phyloP scores from a whole-genome alignment of 768 basidiomycete species.

The Calvatia gigantea region DNA sequence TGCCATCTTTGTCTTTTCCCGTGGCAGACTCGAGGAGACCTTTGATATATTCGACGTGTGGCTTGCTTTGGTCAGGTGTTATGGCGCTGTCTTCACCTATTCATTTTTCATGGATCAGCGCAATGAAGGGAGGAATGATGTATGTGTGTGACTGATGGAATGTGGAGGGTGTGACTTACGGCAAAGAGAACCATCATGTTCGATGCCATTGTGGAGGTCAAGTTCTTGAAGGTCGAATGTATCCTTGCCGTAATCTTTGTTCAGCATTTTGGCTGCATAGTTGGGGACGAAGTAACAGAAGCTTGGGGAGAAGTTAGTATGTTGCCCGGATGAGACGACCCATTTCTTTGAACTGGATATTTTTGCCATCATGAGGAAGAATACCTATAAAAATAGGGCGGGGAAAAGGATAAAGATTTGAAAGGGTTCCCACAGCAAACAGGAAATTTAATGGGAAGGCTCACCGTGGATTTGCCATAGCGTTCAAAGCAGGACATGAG shows the following conservation, averaged over 20 bases:
- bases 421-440: background rate
- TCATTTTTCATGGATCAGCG: background rate
- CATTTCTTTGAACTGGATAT: slow-evolving; percentile 60
- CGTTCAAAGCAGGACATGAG: slow-evolving; percentile 74
- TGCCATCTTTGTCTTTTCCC: slow-evolving; percentile 50
- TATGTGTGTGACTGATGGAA: background rate
- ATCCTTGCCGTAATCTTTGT: slow-evolving; percentile 53
- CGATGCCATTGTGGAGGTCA: slow-evolving; percentile 72
- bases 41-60: slow-evolving; percentile 46
- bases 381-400: slow-evolving; percentile 43
- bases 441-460: slow-evolving; percentile 14
- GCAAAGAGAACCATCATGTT: slow-evolving; percentile 63
- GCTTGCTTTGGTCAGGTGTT: slow-evolving; percentile 48
- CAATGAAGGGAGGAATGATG: background rate
- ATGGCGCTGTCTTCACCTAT: slow-evolving; percentile 51
- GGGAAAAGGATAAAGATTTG: background rate
- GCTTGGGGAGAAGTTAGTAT: slow-evolving; percentile 66
- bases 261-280: slow-evolving; percentile 53
- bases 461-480: slow-evolving; percentile 82
- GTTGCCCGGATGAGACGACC: slow-evolving; percentile 42
- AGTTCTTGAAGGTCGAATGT: slow-evolving; percentile 66
- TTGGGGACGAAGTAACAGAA: slow-evolving; percentile 69
- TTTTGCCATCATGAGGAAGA: slow-evolving; percentile 60
- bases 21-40: slow-evolving; percentile 57
- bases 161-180: slow-evolving; percentile 37